These are phyloP conservation scores for Bothriochloa decipiens DNA, from an alignment of 176 grass and related monocot genomes.

Conservation along the genomic window DNA sequence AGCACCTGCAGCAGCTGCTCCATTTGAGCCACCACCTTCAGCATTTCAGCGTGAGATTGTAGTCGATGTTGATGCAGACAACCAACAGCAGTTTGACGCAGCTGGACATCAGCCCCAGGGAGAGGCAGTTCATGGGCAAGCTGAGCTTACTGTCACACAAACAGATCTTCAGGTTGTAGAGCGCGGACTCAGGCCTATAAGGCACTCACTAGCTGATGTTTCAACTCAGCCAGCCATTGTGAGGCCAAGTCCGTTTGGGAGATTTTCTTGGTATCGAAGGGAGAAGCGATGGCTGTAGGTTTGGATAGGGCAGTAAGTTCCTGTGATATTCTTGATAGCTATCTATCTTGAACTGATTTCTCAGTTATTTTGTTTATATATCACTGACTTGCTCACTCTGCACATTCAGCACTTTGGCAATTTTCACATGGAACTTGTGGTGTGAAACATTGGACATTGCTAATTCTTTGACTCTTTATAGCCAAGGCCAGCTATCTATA, in stretches of 20 bases:
- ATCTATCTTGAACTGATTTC: background rate
- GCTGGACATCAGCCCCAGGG: slow-evolving; percentile 1
- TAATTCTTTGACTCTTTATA: too few relatives aligned
- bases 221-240: slow-evolving; percentile 16
- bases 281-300: slow-evolving; percentile 1
- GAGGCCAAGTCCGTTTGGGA: slow-evolving; percentile 20
- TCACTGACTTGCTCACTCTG: background rate
- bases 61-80: background rate
- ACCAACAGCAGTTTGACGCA: background rate
- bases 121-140: slow-evolving; percentile 13
- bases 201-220: background rate
- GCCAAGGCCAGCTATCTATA: too few relatives aligned
- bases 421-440: background rate
- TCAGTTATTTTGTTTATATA: slow-evolving; percentile 33
- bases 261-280: slow-evolving; percentile 21
- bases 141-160: background rate
- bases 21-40: slow-evolving; percentile 13
- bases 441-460: background rate
- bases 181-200: background rate
- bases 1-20: slow-evolving; percentile 53
- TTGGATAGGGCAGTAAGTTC: background rate
- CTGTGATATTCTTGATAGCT: background rate
- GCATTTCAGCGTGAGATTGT: background rate
- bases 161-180: slow-evolving; percentile 13
- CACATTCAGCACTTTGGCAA: background rate